A percentile compares a stretch with the other conserved stretches of the same genome.
These are phyloP conservation scores for Cicer cuneatum DNA, from an alignment of 306 rosid genomes.

Conservation along the genomic window DNA sequence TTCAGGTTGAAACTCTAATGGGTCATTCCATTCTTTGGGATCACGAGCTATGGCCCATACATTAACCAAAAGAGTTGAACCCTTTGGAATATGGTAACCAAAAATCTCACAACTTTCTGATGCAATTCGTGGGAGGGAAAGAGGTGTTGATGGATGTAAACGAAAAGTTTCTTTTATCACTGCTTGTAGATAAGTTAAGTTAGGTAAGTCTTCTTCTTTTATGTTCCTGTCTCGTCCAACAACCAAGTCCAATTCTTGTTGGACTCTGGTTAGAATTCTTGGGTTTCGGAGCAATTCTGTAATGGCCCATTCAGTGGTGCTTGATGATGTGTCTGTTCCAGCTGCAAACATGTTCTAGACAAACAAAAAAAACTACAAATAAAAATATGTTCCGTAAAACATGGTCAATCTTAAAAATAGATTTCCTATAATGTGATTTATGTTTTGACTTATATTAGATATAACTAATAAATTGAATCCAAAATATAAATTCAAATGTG, in stretches of 20 bases:
- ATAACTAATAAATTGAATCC: no score
- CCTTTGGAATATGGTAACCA: conserved; percentile 74
- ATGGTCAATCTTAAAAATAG: no score
- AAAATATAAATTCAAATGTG: no score
- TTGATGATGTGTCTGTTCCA: conserved; percentile 82
- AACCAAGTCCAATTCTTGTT: conserved; percentile 61
- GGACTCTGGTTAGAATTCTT: conserved; percentile 55
- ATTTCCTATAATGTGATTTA: no score
- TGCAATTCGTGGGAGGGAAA: conserved; percentile 74
- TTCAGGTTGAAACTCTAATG: conserved; percentile 72
- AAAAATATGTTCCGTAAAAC: no score
- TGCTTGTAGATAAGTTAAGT: conserved; percentile 71
- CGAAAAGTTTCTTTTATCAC: conserved; percentile 82
- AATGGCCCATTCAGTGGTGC: conserved; percentile 82
- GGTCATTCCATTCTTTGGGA: conserved; percentile 64
- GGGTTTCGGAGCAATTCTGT: conserved; percentile 72
- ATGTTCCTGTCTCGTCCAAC: conserved; percentile 68
- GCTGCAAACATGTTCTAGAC: conserved; percentile 72
- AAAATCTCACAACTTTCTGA: conserved; percentile 62
- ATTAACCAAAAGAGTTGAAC: conserved; percentile 74
- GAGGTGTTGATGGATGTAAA: conserved; percentile 89
- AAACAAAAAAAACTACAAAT: not conserved
- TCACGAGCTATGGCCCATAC: conserved; percentile 89
- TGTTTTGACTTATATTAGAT: no score
- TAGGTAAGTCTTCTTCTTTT: conserved; percentile 59